Evolutionary conservation across 208 protist genomes (phyloP), one percentile per base, ranked within the genome.

Genomic region (Crithidia mellificae): DNA sequence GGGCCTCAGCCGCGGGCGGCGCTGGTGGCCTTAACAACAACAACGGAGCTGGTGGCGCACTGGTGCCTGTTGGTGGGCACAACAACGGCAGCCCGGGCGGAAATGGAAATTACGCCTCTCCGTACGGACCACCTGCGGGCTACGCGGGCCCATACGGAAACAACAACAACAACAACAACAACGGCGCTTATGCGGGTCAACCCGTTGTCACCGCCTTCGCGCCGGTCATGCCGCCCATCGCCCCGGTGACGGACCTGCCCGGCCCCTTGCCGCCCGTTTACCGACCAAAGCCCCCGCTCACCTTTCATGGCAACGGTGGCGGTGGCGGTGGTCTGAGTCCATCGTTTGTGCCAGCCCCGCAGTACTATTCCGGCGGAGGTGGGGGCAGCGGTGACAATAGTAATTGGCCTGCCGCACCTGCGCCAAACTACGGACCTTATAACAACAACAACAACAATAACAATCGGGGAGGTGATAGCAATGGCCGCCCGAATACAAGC

Each of bases 261-360:
- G 68, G 72, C 19, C 68, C 73, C 43, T 63, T 82, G 32, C 78
- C 79, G 0, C 58, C 75, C 14, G 70, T 84, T 22, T 85, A 79
- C 58, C 57, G 63, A 3, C 75, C 74, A 4, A 82, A 85, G 72
- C 77, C 75, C 5, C 83, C 79, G 1, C 54, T 85, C 11, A 65
- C 63, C 20, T 81, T 85, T 20, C 70, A 84, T 47, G 34, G 22
- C 38, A 61, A 58, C 55, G 34, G 19, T 47, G 34, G 22, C 38
- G 54, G 52, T 49, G 34, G 19, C 17, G 22, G 4, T 50, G 55
- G 55, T 32, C 15, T 15, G 4, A 39, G 55, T 36, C 14, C 25
- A 1, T 8, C 32, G 3, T 20, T 22, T 36, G n/a, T 39, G 14
- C 34, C 43, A 15, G 32, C 47, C 15, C 66, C 44, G 15, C n/a